Conservation (phyloP, 1,284 basidiomycete genomes). For the Grifola frondosa region DNA sequence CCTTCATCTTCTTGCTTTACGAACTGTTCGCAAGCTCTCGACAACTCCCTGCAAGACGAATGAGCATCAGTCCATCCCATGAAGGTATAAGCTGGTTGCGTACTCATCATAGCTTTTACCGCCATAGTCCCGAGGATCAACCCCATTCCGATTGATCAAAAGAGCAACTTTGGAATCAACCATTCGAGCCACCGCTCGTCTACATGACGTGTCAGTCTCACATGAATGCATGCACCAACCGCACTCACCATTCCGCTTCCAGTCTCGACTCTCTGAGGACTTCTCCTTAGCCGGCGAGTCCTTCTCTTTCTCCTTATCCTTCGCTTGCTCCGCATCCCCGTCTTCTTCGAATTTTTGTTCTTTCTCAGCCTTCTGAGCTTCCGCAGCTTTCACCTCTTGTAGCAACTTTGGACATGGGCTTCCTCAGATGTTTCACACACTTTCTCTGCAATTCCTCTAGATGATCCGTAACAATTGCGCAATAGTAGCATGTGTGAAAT, state of each 20-base stretch:
- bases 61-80: conserved; percentile 8
- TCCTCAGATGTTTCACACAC: conserved; percentile 88
- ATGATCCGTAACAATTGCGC: conserved; percentile 87
- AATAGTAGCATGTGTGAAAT: conserved; percentile 94
- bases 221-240: neutral
- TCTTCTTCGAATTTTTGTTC: conserved; percentile 42
- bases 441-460: conserved; percentile 91
- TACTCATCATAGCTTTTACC: conserved; percentile 89
- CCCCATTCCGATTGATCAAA: conserved; percentile 69
- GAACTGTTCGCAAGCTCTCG: conserved; percentile 71
- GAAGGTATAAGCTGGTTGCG: conserved; percentile 33
- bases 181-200: conserved; percentile 88
- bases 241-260: conserved; percentile 66
- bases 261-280: conserved; percentile 50
- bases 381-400: conserved; percentile 54
- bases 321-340: conserved; percentile 32
- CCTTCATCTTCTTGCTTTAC: conserved; percentile 94
- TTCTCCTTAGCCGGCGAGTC: conserved; percentile 38
- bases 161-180: conserved; percentile 82
- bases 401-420: conserved; percentile 58
- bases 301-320: conserved; percentile 30
- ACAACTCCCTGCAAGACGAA: conserved; percentile 62
- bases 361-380: conserved; percentile 41
- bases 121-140: conserved; percentile 84
- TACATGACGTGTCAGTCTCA: conserved; percentile 26